Evolutionary conservation across 345 rosid genomes (phyloP), one percentile per base, ranked within the genome.

Genomic region (Hypericum androsaemum): DNA sequence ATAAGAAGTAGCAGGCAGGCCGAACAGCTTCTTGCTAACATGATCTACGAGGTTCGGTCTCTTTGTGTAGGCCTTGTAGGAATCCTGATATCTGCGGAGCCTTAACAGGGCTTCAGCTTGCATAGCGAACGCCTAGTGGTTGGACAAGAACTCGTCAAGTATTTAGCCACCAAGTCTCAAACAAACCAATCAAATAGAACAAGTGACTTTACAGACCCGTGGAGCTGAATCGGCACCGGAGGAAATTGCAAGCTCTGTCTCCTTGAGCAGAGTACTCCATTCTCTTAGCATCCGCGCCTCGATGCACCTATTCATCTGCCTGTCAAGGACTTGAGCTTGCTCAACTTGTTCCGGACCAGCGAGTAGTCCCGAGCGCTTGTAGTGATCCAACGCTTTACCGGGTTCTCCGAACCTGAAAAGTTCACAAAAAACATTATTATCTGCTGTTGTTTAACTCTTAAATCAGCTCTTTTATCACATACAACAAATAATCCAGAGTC

Each of bases 181-280:
- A 59, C 22, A 1, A 1, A 52, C 14, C 14, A 43, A 12, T 15
- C 15, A 32, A 9, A 12, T 11, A 54, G 22, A 5, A 15, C 16
- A n/a, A 39, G 47, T 44, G 41, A 72, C 45, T 22, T 22, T 22
- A 22, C 32, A 22, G 47, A 82, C 89, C 76, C 64, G 59, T 17
- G 87, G 87, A 54, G 87, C 79, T 14, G 80, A 77, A 64, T 76
- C 80, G 0, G 77, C 84, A 50, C 89, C 94, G 7, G 63, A 72
- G 57, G 70, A 64, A 53, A 77, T 66, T 9, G 73, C 74, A 58
- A 28, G 53, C 35, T 56, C 67, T 11, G 89, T 66, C 51, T 74
- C 80, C 50, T 70, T 62, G 44, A 86, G 66, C 36, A 80, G 53
- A 71, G 57, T 40, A 6, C 48, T 66, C 89, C 87, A 86, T 42